Evolutionary conservation across 352 stramenopile genomes (phyloP), one percentile per base, ranked within the genome.

Genomic region (Phytophthora fragariaefolia): DNA sequence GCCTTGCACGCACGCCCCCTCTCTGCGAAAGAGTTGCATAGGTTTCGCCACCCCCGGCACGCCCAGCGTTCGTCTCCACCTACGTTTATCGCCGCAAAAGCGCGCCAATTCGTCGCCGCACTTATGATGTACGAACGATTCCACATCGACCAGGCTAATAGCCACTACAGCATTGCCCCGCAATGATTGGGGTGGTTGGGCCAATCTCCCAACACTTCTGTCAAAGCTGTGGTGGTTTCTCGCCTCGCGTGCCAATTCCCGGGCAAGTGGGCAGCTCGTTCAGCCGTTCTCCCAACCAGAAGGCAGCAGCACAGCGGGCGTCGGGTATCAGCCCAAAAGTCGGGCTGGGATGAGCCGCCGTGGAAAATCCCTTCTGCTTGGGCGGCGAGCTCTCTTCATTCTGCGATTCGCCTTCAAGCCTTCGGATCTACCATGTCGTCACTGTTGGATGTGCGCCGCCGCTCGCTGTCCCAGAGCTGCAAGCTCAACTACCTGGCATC

Each of bases 361-460:
- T 6, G 15, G 34, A 42, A 42, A n/a, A n/a, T 42, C 18, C 34
- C 34, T 8, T 6, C 34, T 6, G 18, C 8, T 3, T 1, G 1
- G 30, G 34, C 34, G 34, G 13, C 34, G 17, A 15, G n/a, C n/a
- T n/a, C n/a, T n/a, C n/a, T n/a, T n/a, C 64, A 72, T 59, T 72
- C 32, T 10, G 53, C 58, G 51, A 68, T 68, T 68, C n/a, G 23
- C 49, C 28, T n/a, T n/a, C n/a, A n/a, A n/a, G n/a, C n/a, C n/a
- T n/a, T n/a, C n/a, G n/a, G n/a, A n/a, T n/a, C n/a, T n/a, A n/a
- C 24, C 9, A 70, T 70, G 62, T 55, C 48, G 27, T 45, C 54
- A 15, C 18, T 42, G 1, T 42, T 70, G 12, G 24, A 60, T 18
- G 13, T 12, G 22, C 53, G 20, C 23, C 40, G 59, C 17, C 58